Evolutionary conservation across 2,329 filamentous ascomycete genomes (phyloP).

Genomic region (Westerdykella sp.): DNA sequence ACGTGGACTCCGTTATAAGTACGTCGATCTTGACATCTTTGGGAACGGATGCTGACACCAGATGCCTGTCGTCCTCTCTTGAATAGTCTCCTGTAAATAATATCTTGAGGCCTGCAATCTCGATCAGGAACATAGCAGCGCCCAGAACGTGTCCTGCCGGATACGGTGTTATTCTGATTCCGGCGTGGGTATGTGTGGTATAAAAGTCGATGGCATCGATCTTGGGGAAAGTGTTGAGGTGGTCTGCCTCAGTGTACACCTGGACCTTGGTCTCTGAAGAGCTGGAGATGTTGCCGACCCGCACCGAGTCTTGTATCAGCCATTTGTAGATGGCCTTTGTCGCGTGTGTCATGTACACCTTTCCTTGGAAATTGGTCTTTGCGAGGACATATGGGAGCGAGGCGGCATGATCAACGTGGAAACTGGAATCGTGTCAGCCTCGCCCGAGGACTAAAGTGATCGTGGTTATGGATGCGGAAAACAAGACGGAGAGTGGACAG

Average conservation of each 20-base stretch:
- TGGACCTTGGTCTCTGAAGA: conserved; percentile 57
- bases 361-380: conserved; percentile 94
- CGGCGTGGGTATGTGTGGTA: conserved; percentile 94
- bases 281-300: conserved; percentile 67
- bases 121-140: conserved; percentile 95
- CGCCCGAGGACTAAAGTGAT: background rate
- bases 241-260: conserved; percentile 92
- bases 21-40: conserved; percentile 88
- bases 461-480: conserved; percentile 3
- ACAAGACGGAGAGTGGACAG: conserved; percentile 3
- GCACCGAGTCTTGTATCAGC: conserved; percentile 94
- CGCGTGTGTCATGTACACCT: conserved; percentile 98
- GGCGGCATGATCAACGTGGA: conserved; percentile 96
- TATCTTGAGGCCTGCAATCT: conserved; percentile 93
- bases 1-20: conserved; percentile 94
- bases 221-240: conserved; percentile 83
- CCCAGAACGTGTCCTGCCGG: conserved; percentile 97
- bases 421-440: conserved; percentile 53
- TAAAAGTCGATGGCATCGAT: conserved; percentile 99
- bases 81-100: conserved; percentile 98
- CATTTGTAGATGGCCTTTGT: conserved; percentile 99
- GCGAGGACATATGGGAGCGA: conserved; percentile 96
- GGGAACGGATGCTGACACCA: conserved; percentile 89
- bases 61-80: conserved; percentile 86
- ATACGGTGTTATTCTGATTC: conserved; percentile 93